These are phyloP conservation scores for Barbarea vulgaris DNA, from an alignment of 345 rosid genomes.

Conservation along the genomic window DNA sequence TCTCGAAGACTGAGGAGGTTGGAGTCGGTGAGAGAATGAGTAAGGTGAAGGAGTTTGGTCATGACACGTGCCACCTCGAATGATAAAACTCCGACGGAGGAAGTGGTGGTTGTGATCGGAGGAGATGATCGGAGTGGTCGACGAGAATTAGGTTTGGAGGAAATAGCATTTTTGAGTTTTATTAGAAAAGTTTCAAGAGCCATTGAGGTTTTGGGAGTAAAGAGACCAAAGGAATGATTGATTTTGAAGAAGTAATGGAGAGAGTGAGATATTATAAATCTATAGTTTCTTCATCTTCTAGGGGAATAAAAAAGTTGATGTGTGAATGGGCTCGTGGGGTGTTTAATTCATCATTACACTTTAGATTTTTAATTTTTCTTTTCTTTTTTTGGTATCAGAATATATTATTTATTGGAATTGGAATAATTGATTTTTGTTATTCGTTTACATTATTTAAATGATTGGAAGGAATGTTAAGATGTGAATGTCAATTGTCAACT, in stretches of 20 bases:
- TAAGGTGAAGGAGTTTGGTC: slow-evolving; percentile 81
- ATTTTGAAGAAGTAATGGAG: slow-evolving; percentile 14
- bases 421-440: slow-evolving; percentile 8
- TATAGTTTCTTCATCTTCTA: slow-evolving; percentile 27
- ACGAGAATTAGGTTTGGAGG: slow-evolving; percentile 52
- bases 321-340: slow-evolving; percentile 62
- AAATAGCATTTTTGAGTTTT: slow-evolving; percentile 69
- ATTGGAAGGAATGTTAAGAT: slow-evolving; percentile 25
- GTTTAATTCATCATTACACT: slow-evolving; percentile 46
- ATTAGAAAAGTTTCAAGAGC: slow-evolving; percentile 86
- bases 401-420: background rate
- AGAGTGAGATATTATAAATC: slow-evolving; percentile 30
- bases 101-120: slow-evolving; percentile 27
- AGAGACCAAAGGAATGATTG: slow-evolving; percentile 22
- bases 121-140: slow-evolving; percentile 34
- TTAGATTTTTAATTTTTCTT: background rate
- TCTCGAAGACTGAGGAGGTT: slow-evolving; percentile 62
- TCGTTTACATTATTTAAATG: slow-evolving; percentile 38
- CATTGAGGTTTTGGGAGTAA: slow-evolving; percentile 46
- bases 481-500: slow-evolving; percentile 36
- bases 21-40: slow-evolving; percentile 77
- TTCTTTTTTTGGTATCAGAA: slow-evolving; percentile 5
- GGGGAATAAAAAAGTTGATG: slow-evolving; percentile 36
- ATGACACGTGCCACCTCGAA: slow-evolving; percentile 84
- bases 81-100: slow-evolving; percentile 59